Evolutionary conservation across 2,329 filamentous ascomycete species (phyloP).

Genomic region (Pseudogymnoascus sp.): DNA sequence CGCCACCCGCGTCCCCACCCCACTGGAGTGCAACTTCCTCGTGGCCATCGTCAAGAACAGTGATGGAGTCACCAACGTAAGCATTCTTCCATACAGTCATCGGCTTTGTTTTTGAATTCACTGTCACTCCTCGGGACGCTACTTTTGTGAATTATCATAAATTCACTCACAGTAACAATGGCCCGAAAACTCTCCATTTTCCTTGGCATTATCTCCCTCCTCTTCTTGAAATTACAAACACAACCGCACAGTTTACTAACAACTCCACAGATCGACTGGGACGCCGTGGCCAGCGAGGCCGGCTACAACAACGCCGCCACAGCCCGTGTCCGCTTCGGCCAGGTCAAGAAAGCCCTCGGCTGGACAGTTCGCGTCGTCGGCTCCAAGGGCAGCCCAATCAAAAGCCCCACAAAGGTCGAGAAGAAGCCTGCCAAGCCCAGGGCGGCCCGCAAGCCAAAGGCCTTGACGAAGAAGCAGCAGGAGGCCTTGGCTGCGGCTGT

Average conservation of each 20-base stretch:
- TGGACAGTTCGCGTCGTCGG: not conserved
- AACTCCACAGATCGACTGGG: conserved; percentile 40
- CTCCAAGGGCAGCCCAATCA: not conserved
- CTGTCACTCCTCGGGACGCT: not conserved
- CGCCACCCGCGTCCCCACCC: not conserved
- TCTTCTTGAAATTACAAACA: not conserved
- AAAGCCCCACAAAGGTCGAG: not conserved
- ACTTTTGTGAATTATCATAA: not conserved
- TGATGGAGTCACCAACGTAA: conserved; percentile 7
- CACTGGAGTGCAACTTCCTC: not conserved
- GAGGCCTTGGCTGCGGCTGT: not conserved
- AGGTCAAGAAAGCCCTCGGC: conserved; percentile 44
- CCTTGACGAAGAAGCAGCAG: not conserved
- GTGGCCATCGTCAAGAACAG: not conserved
- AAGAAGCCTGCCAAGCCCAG: conserved; percentile 3
- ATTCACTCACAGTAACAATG: not conserved
- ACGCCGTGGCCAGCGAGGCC: conserved; percentile 37
- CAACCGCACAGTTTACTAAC: not conserved
- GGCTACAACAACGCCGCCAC: conserved; percentile 42
- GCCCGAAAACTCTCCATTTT: not conserved
- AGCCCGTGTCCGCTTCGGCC: conserved; percentile 44
- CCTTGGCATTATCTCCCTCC: not conserved
- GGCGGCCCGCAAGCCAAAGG: not conserved
- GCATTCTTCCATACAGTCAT: not conserved
- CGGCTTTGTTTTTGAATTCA: not conserved